These are phyloP conservation scores for Fusarium sp. DNA, from an alignment of 2,329 filamentous ascomycete genomes.

Conservation along the genomic window DNA sequence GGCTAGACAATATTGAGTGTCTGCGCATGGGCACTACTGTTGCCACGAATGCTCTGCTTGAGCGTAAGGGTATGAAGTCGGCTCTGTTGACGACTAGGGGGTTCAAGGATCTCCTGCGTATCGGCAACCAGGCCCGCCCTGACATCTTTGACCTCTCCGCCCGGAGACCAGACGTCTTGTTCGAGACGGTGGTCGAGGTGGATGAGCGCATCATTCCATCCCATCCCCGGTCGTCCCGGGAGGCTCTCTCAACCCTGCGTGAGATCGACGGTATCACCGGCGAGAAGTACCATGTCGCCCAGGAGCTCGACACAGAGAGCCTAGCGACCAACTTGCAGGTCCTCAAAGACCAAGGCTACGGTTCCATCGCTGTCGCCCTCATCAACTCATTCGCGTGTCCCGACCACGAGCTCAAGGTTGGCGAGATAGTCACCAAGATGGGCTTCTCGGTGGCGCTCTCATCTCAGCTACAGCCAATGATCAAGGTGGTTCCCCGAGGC, in stretches of 20 bases:
- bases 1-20: background rate
- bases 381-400: background rate
- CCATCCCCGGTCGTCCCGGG: background rate
- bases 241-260: background rate
- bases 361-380: background rate
- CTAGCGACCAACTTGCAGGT: background rate
- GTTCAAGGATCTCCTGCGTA: background rate
- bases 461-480: slow-evolving; percentile 48
- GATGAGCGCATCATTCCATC: background rate
- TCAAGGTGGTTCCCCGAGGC: slow-evolving; percentile 56
- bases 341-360: background rate
- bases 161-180: background rate
- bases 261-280: background rate
- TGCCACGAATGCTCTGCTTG: background rate
- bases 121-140: background rate
- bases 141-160: background rate
- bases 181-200: background rate
- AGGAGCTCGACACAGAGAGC: background rate
- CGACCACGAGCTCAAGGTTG: background rate
- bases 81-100: background rate
- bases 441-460: background rate
- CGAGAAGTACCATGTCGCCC: background rate
- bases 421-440: background rate
- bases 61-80: background rate
- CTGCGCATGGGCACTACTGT: background rate